Percentiles rank a stretch among this genome's conserved stretches.
Evolutionary conservation across 768 basidiomycete genomes (phyloP).

Genomic region (Mycena epipterygia): DNA sequence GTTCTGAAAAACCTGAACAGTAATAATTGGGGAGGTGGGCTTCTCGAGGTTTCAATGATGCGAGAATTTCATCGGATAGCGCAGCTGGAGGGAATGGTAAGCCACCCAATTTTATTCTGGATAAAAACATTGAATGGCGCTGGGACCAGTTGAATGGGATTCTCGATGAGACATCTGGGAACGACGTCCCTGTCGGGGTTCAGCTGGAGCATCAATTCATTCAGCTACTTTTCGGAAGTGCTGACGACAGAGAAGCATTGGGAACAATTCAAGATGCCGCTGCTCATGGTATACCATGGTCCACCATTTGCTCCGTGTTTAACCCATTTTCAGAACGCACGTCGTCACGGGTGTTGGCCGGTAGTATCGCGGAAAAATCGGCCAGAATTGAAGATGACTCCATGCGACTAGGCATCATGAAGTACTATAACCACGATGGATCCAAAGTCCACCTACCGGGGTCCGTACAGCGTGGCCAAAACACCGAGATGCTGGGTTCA

Average conservation of each 20-base stretch:
- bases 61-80: conserved; percentile 37
- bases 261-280: not conserved
- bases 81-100: conserved; percentile 12
- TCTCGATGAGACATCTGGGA: not conserved
- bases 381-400: not conserved
- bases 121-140: not conserved
- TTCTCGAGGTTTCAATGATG: conserved; percentile 46
- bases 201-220: not conserved
- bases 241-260: not conserved
- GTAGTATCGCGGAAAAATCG: not conserved
- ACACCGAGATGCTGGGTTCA: not conserved
- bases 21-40: conserved; percentile 44
- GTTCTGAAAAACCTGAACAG: conserved; percentile 43
- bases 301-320: not conserved
- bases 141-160: not conserved
- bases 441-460: not conserved
- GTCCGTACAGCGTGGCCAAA: not conserved
- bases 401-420: not conserved
- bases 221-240: not conserved
- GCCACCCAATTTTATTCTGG: not conserved
- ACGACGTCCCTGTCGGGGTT: not conserved
- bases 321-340: not conserved
- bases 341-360: not conserved
- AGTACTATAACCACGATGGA: conserved; percentile 9
- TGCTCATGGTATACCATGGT: not conserved